Base-by-base conservation (phyloP, 805 yeast species). In the Kregervanrija delftensis region DNA sequence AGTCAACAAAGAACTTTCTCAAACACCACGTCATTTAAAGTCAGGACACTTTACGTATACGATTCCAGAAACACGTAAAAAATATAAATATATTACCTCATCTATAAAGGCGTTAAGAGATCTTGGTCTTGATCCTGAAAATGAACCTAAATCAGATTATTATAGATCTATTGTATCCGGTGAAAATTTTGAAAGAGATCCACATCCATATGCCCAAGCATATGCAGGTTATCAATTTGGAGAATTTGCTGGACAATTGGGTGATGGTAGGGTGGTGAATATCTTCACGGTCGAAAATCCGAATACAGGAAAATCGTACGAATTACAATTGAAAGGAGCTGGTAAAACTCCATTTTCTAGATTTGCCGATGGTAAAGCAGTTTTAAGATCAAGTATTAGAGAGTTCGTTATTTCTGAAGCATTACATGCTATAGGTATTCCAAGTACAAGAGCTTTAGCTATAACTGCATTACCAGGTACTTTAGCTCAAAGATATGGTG, bases 191-290 rank as follows among this genome's bases (percentile, higher is more conserved):
- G 66, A 67, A 13, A 56, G 59, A 33, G 53, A 53, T 17, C 64
- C 65, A 1, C 78, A 77, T 52, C 98, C 99, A 0, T 91, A 85
- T 63, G 78, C 96, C 11, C 90, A 85, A 61, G 86, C 91, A 0
- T 91, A 91, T 63, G 96, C 98, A 1, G 99, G 99, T 1, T 88
- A 83, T 73, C 99, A 91, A 59, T 91, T 93, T 68, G 98, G 99
- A 3, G 79, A 77, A 51, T 91, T 91, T 77, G 97, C 97, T 0
- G 98, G 98, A 2, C 99, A 93, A 62, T 67, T 91, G 49, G 99
- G 99, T 6, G 99, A 91, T 61, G 99, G 99, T 1, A 69, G 99
- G 48, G 96, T 88, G 2, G 75, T 82, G 6, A 87, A 85, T 56
- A 65, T 91, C 38, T 90, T 91, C 65, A 91, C 86, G 51, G 64